Evolutionary conservation across 805 yeast genomes (phyloP).

Genomic region (Candida corydali): DNA sequence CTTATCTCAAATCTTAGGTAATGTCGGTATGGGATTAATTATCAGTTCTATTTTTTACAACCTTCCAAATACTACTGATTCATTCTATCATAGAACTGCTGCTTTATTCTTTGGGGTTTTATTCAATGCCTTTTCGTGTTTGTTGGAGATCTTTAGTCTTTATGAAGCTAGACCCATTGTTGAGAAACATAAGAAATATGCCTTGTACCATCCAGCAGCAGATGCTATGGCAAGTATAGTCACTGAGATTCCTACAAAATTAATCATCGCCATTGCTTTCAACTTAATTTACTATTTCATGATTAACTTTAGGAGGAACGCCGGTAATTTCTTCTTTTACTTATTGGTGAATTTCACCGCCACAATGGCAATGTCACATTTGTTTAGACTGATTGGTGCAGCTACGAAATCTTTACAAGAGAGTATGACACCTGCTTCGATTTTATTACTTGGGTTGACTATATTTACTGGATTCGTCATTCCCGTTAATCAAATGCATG

Average conservation of each 20-base stretch:
- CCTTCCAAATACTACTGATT: constrained; percentile 44
- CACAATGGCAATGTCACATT: constrained; percentile 35
- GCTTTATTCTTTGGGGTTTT: constrained; percentile 55
- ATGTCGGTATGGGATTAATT: constrained; percentile 52
- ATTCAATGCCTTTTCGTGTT: constrained; percentile 55
- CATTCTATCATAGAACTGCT: constrained; percentile 63
- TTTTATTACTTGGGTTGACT: constrained; percentile 47
- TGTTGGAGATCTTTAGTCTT: constrained; percentile 54
- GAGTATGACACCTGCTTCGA: constrained; percentile 41
- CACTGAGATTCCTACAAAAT: constrained; percentile 60
- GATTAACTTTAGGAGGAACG: constrained; percentile 32
- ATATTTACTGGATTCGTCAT: constrained; percentile 48
- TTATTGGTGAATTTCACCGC: constrained; percentile 24
- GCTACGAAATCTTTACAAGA: constrained; percentile 34
- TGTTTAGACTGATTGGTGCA: constrained; percentile 36
- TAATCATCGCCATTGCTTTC: constrained; percentile 26
- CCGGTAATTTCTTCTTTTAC: constrained; percentile 34
- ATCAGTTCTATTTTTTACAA: constrained; percentile 58
- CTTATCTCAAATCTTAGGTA: constrained; percentile 46
- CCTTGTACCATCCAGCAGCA: constrained; percentile 68
- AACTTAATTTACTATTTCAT: constrained; percentile 15
- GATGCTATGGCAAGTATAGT: constrained; percentile 62
- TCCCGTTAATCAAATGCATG: constrained; percentile 44
- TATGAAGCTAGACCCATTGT: constrained; percentile 62
- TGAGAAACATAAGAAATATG: constrained; percentile 65